Percentiles rank a stretch among this genome's conserved stretches.
Conservation (phyloP, 352 stramenopile species). For the Phytophthora crassamura region DNA sequence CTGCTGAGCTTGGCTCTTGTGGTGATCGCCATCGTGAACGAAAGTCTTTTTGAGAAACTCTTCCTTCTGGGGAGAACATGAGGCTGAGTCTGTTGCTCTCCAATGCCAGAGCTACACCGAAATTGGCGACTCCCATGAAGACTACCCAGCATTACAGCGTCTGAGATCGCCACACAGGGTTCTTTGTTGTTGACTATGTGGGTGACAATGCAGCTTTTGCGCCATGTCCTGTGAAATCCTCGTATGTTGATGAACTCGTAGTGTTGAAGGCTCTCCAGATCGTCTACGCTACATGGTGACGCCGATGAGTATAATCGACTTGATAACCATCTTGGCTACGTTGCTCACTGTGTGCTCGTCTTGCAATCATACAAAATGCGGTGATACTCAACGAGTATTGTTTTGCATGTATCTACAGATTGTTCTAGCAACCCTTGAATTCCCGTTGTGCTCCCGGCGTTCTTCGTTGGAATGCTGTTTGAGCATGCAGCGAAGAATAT, state of each 20-base stretch:
- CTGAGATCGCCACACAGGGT: slow-evolving; percentile 42
- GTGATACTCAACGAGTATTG: too few species aligned
- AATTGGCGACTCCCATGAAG: neutral
- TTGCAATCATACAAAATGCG: neutral
- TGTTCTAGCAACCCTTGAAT: slow-evolving; percentile 51
- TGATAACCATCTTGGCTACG: slow-evolving; percentile 60
- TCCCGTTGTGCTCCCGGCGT: slow-evolving; percentile 47
- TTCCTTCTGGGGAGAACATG: neutral
- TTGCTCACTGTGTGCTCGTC: slow-evolving; percentile 37
- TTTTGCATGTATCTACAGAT: slow-evolving; percentile 27
- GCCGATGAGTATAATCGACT: slow-evolving; percentile 61
- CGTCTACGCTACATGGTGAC: slow-evolving; percentile 50
- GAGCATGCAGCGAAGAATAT: slow-evolving; percentile 47
- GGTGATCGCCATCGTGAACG: slow-evolving; percentile 47
- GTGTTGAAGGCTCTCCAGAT: slow-evolving; percentile 33
- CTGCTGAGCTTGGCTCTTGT: slow-evolving; percentile 56
- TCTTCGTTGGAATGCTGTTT: slow-evolving; percentile 53
- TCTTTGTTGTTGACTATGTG: slow-evolving; percentile 65
- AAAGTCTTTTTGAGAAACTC: slow-evolving; percentile 5
- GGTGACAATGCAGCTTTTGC: neutral
- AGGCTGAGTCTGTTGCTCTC: neutral
- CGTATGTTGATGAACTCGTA: too few species aligned
- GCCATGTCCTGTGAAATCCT: slow-evolving; percentile 5
- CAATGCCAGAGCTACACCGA: slow-evolving; percentile 38
- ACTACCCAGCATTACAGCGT: slow-evolving; percentile 31